Base-by-base conservation (phyloP, 2,329 filamentous ascomycete species). In the Botrytis pseudocinerea region DNA sequence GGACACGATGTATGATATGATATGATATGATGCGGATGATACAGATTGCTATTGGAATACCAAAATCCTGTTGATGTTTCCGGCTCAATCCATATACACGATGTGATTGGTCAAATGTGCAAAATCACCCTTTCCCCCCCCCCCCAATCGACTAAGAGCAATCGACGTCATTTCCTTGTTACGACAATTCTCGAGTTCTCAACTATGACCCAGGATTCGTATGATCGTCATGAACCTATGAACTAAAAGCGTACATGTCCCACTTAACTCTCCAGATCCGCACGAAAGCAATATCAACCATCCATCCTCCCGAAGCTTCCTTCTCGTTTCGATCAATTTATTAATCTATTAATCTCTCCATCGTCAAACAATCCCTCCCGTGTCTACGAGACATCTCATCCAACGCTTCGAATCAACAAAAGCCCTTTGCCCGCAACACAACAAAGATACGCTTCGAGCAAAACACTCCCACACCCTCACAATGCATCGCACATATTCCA, bases 401-500 rank as follows among this genome's bases (percentile, higher is more conserved):
- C 28, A 25, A 28, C 8, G 51, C 40, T 44, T 51, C 44, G 4
- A 51, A n/a, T 20, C 16, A 12, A 51, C 32, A 51, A 16, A 48
- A 46, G 25, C 14, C 20, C 8, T 22, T 28, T 5, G 0, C 25
- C 6, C 61, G 38, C 61, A 28, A 6, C 59, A 40, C 68, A 59
- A 61, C 60, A 57, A 71, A 57, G 28, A 54, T 54, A 22, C 54
- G 20, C 61, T 14, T 25, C 46, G 25, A 46, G 7, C 14, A 18
- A 18, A 22, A 5, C 57, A 22, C 18, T 16, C 62, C 60, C 38
- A 40, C 71, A 68, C 59, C 60, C 74, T 85, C 70, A 66, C 38
- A 73, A 99, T 99, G 95, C 96, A 99, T 89, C 94, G 95, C 83
- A 98, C 96, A 78, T 99, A 98, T 84, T 97, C 94, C 80, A 97